Evolutionary conservation across 2,329 filamentous ascomycete species (phyloP).

Genomic region (Capronia americana): DNA sequence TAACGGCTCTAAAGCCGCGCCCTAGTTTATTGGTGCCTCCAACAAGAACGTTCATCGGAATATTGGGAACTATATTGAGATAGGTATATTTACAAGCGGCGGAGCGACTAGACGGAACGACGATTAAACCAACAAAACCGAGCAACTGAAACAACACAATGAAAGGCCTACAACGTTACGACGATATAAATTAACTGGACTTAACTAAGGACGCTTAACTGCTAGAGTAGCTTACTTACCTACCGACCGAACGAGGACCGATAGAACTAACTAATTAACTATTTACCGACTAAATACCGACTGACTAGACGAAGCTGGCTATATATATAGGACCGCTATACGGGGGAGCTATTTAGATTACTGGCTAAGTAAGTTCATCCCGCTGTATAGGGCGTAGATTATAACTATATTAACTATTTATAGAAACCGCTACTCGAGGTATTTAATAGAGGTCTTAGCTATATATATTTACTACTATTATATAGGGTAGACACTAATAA

Average conservation of each 20-base stretch:
- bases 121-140: neutral
- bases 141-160: neutral
- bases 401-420: slow-evolving; percentile 5
- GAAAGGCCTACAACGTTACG: neutral
- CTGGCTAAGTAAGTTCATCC: neutral
- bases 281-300: neutral
- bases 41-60: neutral
- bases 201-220: neutral
- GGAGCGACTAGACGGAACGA: neutral
- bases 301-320: neutral
- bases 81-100: neutral
- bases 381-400: neutral
- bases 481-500: neutral
- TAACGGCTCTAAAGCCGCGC: neutral
- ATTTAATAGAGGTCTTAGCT: neutral
- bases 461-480: neutral
- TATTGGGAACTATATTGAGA: neutral
- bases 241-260: too few species aligned
- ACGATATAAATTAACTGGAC: neutral
- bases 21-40: slow-evolving; percentile 14
- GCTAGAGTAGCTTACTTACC: neutral
- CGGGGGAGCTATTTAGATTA: neutral
- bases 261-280: neutral
- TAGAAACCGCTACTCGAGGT: neutral
- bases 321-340: slow-evolving; percentile 12